phyloP scores from a whole-genome alignment of 768 basidiomycete species.

The Phallus indusiatus region DNA sequence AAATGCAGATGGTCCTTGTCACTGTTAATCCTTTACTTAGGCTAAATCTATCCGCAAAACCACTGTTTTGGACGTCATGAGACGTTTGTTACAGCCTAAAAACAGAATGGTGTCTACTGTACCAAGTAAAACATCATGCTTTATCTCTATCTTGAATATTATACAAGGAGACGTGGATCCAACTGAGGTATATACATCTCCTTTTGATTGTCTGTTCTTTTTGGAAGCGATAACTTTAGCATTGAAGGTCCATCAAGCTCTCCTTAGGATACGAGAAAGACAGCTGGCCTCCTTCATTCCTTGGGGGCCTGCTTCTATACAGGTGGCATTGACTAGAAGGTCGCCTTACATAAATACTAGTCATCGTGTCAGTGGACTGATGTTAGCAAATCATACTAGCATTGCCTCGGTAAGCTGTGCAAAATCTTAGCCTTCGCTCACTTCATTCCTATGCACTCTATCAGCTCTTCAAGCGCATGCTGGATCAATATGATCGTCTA shows the following conservation, averaged over 20 bases:
- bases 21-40: conserved; percentile 29
- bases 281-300: conserved; percentile 97
- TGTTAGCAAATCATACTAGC: conserved; percentile 99
- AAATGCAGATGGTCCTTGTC: neutral
- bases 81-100: conserved; percentile 92
- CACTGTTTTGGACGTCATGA: conserved; percentile 97
- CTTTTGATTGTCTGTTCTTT: conserved; percentile 6
- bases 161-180: conserved; percentile 99
- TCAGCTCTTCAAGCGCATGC: conserved; percentile 90
- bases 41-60: conserved; percentile 94
- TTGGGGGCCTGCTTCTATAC: conserved; percentile 98
- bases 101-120: conserved; percentile 96
- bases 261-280: conserved; percentile 92
- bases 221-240: neutral
- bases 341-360: conserved; percentile 83
- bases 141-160: conserved; percentile 96
- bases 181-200: conserved; percentile 58
- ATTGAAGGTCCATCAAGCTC: conserved; percentile 86
- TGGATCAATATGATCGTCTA: conserved; percentile 89
- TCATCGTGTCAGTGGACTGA: conserved; percentile 93
- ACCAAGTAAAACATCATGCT: conserved; percentile 88
- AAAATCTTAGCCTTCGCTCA: neutral
- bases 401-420: conserved; percentile 71
- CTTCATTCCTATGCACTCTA: neutral
- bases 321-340: conserved; percentile 87